A percentile compares a stretch with the other conserved stretches of the same genome.
Evolutionary conservation across 2,329 filamentous ascomycete genomes (phyloP).

Genomic region (Arachnopeziza araneosa): DNA sequence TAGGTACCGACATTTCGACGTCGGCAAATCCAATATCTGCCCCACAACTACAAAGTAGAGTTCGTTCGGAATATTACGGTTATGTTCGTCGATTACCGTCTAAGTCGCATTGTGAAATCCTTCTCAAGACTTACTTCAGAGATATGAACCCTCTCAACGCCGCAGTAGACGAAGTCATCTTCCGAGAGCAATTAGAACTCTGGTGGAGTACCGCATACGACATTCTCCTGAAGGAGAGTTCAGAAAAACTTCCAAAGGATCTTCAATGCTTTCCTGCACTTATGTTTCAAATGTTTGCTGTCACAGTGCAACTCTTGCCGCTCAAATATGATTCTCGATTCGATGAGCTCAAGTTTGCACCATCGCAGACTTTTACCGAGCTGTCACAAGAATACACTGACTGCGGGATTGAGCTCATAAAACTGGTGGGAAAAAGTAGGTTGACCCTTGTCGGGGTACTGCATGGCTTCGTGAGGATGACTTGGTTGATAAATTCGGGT

Average conservation of each 20-base stretch:
- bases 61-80: constrained; percentile 1
- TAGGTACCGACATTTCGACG: not conserved
- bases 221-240: not conserved
- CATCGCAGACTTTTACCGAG: constrained; percentile 1
- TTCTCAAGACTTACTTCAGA: not conserved
- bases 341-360: constrained; percentile 2
- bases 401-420: constrained; percentile 2
- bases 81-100: constrained; percentile 1
- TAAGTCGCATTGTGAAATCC: not conserved
- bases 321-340: not conserved
- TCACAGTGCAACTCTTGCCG: constrained; percentile 1
- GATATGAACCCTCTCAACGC: not conserved
- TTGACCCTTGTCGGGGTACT: not conserved
- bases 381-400: constrained; percentile 1
- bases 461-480: not conserved
- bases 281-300: constrained; percentile 1
- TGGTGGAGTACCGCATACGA: constrained; percentile 2
- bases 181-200: not conserved
- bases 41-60: not conserved
- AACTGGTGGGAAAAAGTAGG: not conserved
- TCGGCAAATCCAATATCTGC: not conserved
- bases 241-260: constrained; percentile 1
- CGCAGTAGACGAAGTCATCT: constrained; percentile 1
- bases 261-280: constrained; percentile 3
- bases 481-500: not conserved